Evolutionary conservation across 352 stramenopile species (phyloP), one percentile per base, ranked within the genome.

Genomic region (Plasmopara viticola): DNA sequence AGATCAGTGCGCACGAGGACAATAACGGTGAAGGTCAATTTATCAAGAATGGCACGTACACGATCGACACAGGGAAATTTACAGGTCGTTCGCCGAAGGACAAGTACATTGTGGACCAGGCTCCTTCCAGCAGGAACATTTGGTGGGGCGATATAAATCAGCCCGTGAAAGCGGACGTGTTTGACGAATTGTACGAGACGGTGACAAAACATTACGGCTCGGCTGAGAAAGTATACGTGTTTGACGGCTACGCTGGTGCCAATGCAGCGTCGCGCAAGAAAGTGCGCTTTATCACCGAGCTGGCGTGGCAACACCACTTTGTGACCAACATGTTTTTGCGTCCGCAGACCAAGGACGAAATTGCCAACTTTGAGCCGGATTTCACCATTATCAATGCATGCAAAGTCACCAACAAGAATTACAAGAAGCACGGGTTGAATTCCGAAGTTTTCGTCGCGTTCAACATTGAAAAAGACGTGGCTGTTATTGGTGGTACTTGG

Each of bases 351-450:
- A 53, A 84, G 45, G 72, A 80, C 20, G 81, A 98, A 66, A 77
- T 98, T 38, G 84, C 91, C 15, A 73, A 86, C 54, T 98, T 98
- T 70, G 72, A 97, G 58, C 92, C 95, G 7, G 95, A 98, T 65
- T 98, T 99, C 66, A 98, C 95, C 17, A 95, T 99, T 49, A 95
- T 98, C 48, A 98, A 98, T 76, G 95, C 94, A n/a, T 98, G 94
- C 75, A 93, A 91, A 50, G 78, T 98, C 45, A 90, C 83, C 8
- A 94, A 98, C 74, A 73, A 94, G 53, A 81, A 98, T 64, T 98
- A 87, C 76, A 87, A 98, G 76, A 70, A 87, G 54, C 86, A 97
- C 56, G 87, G 86, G 34, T 72, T 98, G 0, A 95, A 98, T 74
- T 97, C 82, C 42, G 94, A 98, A 46, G 95, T 98, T 29, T 97